Conservation (phyloP, 352 stramenopile species). For the Pythium dissotocum region DNA sequence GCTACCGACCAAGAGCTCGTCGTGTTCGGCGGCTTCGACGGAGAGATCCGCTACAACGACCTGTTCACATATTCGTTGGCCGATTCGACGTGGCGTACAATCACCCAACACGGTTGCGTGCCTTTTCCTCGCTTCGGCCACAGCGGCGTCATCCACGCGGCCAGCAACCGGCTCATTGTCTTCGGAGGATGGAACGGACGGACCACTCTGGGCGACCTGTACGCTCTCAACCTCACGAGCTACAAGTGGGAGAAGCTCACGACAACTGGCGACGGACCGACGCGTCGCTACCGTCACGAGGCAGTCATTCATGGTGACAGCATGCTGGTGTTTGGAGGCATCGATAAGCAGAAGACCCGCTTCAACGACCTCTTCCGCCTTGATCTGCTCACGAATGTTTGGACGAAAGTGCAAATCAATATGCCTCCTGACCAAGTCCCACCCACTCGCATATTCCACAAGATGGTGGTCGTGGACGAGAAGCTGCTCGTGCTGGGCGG, state of each 20-base stretch:
- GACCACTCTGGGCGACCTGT: slow-evolving; percentile 80
- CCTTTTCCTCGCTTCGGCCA: slow-evolving; percentile 77
- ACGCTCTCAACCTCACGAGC: slow-evolving; percentile 66
- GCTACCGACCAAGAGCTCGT: slow-evolving; percentile 72
- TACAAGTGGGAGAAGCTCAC: slow-evolving; percentile 62
- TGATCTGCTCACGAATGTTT: slow-evolving; percentile 72
- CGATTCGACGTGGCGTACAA: neutral
- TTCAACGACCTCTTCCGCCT: slow-evolving; percentile 84
- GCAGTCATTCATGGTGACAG: slow-evolving; percentile 77
- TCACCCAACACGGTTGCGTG: slow-evolving; percentile 28
- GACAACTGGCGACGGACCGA: slow-evolving; percentile 53
- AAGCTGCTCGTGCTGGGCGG: slow-evolving; percentile 85
- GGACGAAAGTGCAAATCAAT: slow-evolving; percentile 76
- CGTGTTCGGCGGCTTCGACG: slow-evolving; percentile 86
- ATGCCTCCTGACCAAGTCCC: slow-evolving; percentile 28
- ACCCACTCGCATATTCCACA: slow-evolving; percentile 81
- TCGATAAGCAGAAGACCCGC: slow-evolving; percentile 82
- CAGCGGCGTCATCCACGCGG: slow-evolving; percentile 68
- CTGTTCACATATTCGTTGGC: slow-evolving; percentile 65
- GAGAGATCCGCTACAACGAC: slow-evolving; percentile 75
- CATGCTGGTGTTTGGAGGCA: slow-evolving; percentile 87
- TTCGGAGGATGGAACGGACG: slow-evolving; percentile 86
- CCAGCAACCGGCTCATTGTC: slow-evolving; percentile 70
- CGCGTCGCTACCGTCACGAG: slow-evolving; percentile 80
- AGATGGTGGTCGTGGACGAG: slow-evolving; percentile 64